Base-by-base conservation (phyloP, 768 basidiomycete species). In the Cystofilobasidium ferigula region DNA sequence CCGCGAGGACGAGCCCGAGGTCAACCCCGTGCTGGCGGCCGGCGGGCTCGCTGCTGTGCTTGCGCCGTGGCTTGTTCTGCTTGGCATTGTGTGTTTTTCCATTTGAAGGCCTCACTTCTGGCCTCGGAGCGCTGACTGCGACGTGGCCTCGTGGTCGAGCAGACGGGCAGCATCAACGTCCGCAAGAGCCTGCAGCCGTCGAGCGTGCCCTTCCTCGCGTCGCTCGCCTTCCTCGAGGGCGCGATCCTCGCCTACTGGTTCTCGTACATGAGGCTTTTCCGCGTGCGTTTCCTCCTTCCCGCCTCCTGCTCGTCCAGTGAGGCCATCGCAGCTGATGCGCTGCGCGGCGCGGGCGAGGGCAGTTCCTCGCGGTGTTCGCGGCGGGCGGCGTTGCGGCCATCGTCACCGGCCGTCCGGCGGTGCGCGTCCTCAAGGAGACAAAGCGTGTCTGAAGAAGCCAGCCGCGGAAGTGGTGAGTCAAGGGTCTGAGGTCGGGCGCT, bases 341-440 rank as follows among this genome's bases (percentile, higher is more conserved):
- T 51, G 48, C n/a, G n/a, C n/a, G n/a, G n/a, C n/a, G n/a, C n/a
- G n/a, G n/a, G n/a, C n/a, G n/a, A n/a, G n/a, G 9, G 20, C 56
- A 68, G 62, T 68, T 68, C 57, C 61, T 68, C 47, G 43, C 67
- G 30, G 36, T 68, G 24, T 68, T 68, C 24, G 28, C 56, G 5
- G 56, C 30, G 20, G 30, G 62, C 24, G 67, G 61, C 36, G 57
- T 68, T 20, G 43, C 42, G 0, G 45, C 61, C 24, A 38, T 68
- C 62, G 47, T 68, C 56, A 68, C 67, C 5, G 67, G 67, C 24
- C 53, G 67, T 30, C 26, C 28, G 22, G 67, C 67, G 7, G 18
- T 68, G 24, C 32, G 63, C 32, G 62, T 63, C 36, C 62, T 53
- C 48, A 53, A 62, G 34, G 26, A 62, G 47, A 14, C 5, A 42